phyloP scores from a whole-genome alignment of 805 yeast species.

The Candida morakotiae region DNA sequence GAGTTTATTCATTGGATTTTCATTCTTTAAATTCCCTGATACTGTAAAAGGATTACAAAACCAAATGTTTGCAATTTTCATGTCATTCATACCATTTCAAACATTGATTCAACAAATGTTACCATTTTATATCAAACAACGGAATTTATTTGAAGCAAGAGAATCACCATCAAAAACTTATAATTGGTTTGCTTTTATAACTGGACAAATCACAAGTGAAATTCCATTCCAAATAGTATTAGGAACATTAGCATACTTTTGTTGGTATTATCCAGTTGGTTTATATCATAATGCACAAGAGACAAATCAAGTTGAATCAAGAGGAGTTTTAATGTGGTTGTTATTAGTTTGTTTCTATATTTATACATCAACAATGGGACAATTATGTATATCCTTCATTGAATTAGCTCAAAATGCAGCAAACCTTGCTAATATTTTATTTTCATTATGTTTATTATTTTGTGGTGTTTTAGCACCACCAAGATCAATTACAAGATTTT shows the following conservation, averaged over 20 bases:
- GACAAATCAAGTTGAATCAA: conserved; percentile 26
- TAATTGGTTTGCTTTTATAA: conserved; percentile 39
- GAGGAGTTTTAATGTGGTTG: conserved; percentile 4
- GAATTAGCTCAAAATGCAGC: conserved; percentile 49
- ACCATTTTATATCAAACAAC: conserved; percentile 36
- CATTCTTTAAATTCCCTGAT: conserved; percentile 58
- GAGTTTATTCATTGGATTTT: conserved; percentile 68
- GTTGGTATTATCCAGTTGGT: conserved; percentile 62
- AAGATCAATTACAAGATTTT: conserved; percentile 65
- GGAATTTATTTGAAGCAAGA: conserved; percentile 39
- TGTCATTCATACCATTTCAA: conserved; percentile 35
- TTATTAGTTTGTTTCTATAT: not conserved
- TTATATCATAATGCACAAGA: conserved; percentile 47
- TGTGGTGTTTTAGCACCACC: conserved; percentile 65
- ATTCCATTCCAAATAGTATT: conserved; percentile 42
- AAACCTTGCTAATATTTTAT: conserved; percentile 51
- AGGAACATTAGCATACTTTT: conserved; percentile 38
- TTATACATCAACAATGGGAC: conserved; percentile 48
- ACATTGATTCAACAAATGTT: conserved; percentile 38
- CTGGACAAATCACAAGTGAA: conserved; percentile 42
- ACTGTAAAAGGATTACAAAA: conserved; percentile 65
- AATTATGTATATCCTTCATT: conserved; percentile 31
- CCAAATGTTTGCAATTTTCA: conserved; percentile 52
- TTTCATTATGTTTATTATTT: conserved; percentile 57
- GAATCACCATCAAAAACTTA: conserved; percentile 41